phyloP scores from a whole-genome alignment of 2,329 filamentous ascomycete genomes.

The Pseudogymnoascus verrucosus region DNA sequence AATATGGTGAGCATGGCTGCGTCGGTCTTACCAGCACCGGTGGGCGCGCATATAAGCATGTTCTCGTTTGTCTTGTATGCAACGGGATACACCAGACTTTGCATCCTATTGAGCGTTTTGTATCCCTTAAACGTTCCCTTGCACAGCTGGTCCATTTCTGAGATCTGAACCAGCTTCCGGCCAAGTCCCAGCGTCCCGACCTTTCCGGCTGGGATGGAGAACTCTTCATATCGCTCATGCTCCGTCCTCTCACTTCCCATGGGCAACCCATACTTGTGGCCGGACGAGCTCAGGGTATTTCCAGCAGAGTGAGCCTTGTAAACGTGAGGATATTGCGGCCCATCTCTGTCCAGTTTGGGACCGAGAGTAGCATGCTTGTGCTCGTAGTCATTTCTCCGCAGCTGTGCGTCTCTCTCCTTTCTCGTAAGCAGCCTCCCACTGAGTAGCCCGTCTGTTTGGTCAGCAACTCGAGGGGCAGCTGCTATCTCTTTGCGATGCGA shows the following conservation, averaged over 20 bases:
- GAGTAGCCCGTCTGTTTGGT: slow-evolving; percentile 34
- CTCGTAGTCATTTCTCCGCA: slow-evolving; percentile 67
- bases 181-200: slow-evolving; percentile 66
- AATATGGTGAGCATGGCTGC: slow-evolving; percentile 95
- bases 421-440: slow-evolving; percentile 57
- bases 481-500: slow-evolving; percentile 61
- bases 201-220: slow-evolving; percentile 72
- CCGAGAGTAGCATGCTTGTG: slow-evolving; percentile 73
- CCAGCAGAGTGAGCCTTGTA: slow-evolving; percentile 78
- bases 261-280: slow-evolving; percentile 77
- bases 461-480: slow-evolving; percentile 36
- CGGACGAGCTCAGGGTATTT: slow-evolving; percentile 72
- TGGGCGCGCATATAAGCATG: slow-evolving; percentile 97
- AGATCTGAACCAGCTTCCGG: slow-evolving; percentile 69
- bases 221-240: slow-evolving; percentile 72
- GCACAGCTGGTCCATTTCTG: slow-evolving; percentile 81
- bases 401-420: slow-evolving; percentile 68
- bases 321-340: slow-evolving; percentile 82
- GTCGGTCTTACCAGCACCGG: slow-evolving; percentile 95
- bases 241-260: slow-evolving; percentile 64
- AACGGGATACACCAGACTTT: slow-evolving; percentile 90
- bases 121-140: slow-evolving; percentile 90
- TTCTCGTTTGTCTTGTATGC: slow-evolving; percentile 96
- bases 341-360: slow-evolving; percentile 60
- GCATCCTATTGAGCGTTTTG: slow-evolving; percentile 92